phyloP scores from a whole-genome alignment of 148 eudicot species.

The Polygonum aviculare region DNA sequence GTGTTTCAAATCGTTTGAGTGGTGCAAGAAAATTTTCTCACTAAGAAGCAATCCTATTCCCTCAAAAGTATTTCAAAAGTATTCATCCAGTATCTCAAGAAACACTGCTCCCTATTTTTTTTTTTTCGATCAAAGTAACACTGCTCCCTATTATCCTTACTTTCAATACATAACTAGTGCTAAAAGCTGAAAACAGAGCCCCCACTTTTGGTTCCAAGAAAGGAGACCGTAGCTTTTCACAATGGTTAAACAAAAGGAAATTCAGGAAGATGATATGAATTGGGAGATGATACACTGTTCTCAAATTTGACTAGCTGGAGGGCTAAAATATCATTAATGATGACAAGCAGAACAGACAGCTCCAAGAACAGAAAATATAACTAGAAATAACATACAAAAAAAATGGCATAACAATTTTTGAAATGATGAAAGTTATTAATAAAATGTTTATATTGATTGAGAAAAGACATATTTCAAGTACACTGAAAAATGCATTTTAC shows the following conservation, averaged over 20 bases:
- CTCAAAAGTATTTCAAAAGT: not conserved
- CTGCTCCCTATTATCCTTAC: not conserved
- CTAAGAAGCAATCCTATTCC: not conserved
- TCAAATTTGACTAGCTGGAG: not conserved
- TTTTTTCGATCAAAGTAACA: too few relatives aligned
- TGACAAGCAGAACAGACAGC: not conserved
- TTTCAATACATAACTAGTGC: not conserved
- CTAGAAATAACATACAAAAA: not conserved
- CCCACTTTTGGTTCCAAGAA: not conserved
- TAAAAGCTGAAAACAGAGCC: not conserved
- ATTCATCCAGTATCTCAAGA: not conserved
- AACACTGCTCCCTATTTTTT: too few relatives aligned
- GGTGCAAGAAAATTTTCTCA: slow-evolving; percentile 1
- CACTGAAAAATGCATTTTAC: not conserved
- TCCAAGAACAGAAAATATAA: not conserved
- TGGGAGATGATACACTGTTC: not conserved
- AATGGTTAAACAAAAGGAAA: not conserved
- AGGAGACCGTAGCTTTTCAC: not conserved
- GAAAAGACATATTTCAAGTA: not conserved
- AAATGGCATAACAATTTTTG: not conserved
- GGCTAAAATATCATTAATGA: not conserved
- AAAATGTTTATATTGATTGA: not conserved
- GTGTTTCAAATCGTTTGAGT: not conserved
- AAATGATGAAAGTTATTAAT: not conserved
- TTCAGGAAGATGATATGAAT: not conserved